Evolutionary conservation across 2,329 filamentous ascomycete species (phyloP).

Genomic region (Penicillium nordicum): DNA sequence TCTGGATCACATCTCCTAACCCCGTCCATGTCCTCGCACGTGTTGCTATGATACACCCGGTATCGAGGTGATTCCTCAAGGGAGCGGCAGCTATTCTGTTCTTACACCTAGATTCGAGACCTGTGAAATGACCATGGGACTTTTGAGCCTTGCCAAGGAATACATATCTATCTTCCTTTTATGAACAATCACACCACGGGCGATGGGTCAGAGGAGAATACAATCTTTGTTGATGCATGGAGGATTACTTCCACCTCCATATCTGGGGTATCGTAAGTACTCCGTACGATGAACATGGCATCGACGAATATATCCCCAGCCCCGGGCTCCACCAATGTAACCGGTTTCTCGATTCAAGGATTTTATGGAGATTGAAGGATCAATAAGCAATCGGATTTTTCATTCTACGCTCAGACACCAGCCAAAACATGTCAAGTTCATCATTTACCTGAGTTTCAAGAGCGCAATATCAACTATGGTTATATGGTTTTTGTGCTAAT

Average conservation of each 20-base stretch:
- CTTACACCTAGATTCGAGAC: neutral
- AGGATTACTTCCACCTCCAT: neutral
- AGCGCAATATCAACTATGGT: neutral
- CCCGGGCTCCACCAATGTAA: neutral
- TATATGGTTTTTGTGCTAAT: neutral
- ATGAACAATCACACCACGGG: neutral
- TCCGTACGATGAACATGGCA: neutral
- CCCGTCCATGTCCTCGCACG: neutral
- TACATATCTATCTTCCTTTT: too few species aligned
- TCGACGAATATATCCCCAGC: neutral
- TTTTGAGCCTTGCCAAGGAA: neutral
- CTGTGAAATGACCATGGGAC: neutral
- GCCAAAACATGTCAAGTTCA: neutral
- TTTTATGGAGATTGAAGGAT: neutral
- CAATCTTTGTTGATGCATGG: neutral
- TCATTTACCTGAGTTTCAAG: neutral
- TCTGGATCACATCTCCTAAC: neutral
- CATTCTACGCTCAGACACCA: neutral
- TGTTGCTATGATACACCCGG: neutral
- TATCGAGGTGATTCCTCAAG: neutral
- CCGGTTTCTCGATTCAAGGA: neutral
- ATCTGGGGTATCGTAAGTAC: neutral
- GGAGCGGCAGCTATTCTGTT: neutral
- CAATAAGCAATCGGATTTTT: neutral
- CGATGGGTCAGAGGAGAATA: neutral